Base-by-base conservation (phyloP, 148 eudicot genomes). In the Agrostemma githago region DNA sequence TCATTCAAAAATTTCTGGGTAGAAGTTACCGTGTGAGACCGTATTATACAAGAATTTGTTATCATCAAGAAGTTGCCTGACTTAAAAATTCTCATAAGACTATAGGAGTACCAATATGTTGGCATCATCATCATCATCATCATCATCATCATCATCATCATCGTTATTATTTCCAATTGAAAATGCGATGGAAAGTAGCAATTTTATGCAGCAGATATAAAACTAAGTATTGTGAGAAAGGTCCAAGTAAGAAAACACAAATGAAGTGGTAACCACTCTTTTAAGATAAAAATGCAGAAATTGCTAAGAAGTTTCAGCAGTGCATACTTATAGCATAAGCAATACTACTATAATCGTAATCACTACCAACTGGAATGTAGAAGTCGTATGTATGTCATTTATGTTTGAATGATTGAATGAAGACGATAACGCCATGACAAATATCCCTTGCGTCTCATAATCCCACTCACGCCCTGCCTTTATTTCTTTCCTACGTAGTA, bases 401-500 rank as follows among this genome's bases (percentile, higher is more conserved):
- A 54, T 8, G 60, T 72, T 26, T 26, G 34, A 26, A 26, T 26
- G 34, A 26, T 26, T 26, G 34, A 48, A 6, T 43, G 68, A 66
- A 56, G 71, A 62, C 77, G 57, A 64, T 37, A 17, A 74, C 26
- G 10, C 67, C 48, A 74, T 21, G 19, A 51, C 71, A 67, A 66
- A n/a, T 39, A 39, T 17, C 10, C 37, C 72, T 75, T 66, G 57
- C 21, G 54, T 53, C 72, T 38, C 20, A 37, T 38, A 6, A 2
- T 38, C 62, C 62, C 62, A 58, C 20, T 5, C 5, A 5, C 16
- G 10, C 8, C 61, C 3, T 58, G 62, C 62, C 62, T 58, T 59
- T 21, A 10, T 59, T 59, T n/a, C 5, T n/a, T 59, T 58, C 62
- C 20, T 16, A 17, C 34, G 34, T 26, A 26, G 34, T 26, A 26